phyloP scores from a whole-genome alignment of 495 filamentous ascomycete species.

The Hypomontagnella submonticulosa region DNA sequence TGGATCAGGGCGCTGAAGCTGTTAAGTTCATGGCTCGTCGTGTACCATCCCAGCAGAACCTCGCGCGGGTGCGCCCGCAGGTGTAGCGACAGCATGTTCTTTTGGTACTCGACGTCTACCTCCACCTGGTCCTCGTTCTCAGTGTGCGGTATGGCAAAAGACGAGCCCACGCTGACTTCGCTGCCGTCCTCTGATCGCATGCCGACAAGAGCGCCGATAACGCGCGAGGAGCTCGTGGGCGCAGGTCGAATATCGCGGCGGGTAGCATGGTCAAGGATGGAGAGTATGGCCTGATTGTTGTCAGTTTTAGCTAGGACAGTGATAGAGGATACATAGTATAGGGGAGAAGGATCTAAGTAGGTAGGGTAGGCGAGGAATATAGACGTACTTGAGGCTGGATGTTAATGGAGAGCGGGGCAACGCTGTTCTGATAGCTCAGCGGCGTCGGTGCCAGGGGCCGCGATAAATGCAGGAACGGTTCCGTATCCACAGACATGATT shows the following conservation, averaged over 20 bases:
- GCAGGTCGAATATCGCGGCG: slow-evolving; percentile 84
- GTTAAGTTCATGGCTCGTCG: slow-evolving; percentile 93
- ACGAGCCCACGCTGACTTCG: slow-evolving; percentile 93
- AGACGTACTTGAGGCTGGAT: slow-evolving; percentile 90
- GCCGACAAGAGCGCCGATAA: slow-evolving; percentile 95
- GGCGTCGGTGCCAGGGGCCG: slow-evolving; percentile 85
- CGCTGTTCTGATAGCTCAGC: slow-evolving; percentile 81
- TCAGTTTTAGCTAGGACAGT: slow-evolving; percentile 54
- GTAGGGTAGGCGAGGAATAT: neutral
- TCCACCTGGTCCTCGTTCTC: slow-evolving; percentile 99
- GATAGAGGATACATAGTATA: slow-evolving; percentile 65
- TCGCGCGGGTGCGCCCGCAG: slow-evolving; percentile 94
- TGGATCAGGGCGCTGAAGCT: slow-evolving; percentile 98
- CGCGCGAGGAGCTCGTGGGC: slow-evolving; percentile 88
- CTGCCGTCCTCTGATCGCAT: slow-evolving; percentile 93
- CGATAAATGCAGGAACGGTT: slow-evolving; percentile 93
- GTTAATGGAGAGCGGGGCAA: slow-evolving; percentile 88
- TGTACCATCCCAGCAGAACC: slow-evolving; percentile 97
- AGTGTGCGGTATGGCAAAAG: slow-evolving; percentile 97
- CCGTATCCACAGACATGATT: slow-evolving; percentile 81
- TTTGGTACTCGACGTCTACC: slow-evolving; percentile 99
- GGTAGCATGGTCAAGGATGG: slow-evolving; percentile 94
- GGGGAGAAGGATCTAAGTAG: too few species aligned
- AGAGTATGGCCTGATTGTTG: slow-evolving; percentile 81
- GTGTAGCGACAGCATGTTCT: slow-evolving; percentile 95